phyloP scores from a whole-genome alignment of 352 stramenopile genomes.

The Phytophthora palmivora region DNA sequence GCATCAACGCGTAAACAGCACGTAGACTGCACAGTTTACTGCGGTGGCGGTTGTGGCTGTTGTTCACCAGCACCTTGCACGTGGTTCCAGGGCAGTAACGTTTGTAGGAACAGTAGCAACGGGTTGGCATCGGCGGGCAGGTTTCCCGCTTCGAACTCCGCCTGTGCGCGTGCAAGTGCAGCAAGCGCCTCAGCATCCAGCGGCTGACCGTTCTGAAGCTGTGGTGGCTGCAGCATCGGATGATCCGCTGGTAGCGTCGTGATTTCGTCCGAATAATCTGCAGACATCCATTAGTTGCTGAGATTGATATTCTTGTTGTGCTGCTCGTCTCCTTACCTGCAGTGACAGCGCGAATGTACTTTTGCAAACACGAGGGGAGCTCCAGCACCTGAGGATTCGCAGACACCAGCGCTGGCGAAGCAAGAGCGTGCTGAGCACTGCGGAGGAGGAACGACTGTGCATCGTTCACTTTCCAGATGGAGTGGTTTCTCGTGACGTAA shows the following conservation, averaged over 20 bases:
- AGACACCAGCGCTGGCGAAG: constrained; percentile 53
- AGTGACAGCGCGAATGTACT: constrained; percentile 73
- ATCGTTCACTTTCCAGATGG: constrained; percentile 87
- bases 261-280: constrained; percentile 90
- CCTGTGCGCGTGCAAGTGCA: constrained; percentile 62
- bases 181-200: constrained; percentile 65
- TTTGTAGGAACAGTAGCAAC: constrained; percentile 87
- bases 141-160: constrained; percentile 72
- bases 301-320: background rate
- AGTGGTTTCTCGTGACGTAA: constrained; percentile 80
- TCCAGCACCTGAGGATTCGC: constrained; percentile 64
- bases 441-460: constrained; percentile 74
- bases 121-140: constrained; percentile 82
- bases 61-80: constrained; percentile 63
- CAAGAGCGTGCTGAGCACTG: constrained; percentile 70
- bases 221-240: constrained; percentile 81
- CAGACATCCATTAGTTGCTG: background rate
- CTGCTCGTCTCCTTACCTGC: constrained; percentile 47
- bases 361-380: constrained; percentile 64
- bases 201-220: constrained; percentile 67
- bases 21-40: constrained; percentile 14
- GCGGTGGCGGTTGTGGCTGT: constrained; percentile 21
- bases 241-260: constrained; percentile 85
- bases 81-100: constrained; percentile 85
- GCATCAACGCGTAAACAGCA: constrained; percentile 6